Percentiles rank a stretch among this genome's conserved stretches.
Evolutionary conservation across 2,329 filamentous ascomycete species (phyloP).

Genomic region (Pseudogymnoascus sp.): DNA sequence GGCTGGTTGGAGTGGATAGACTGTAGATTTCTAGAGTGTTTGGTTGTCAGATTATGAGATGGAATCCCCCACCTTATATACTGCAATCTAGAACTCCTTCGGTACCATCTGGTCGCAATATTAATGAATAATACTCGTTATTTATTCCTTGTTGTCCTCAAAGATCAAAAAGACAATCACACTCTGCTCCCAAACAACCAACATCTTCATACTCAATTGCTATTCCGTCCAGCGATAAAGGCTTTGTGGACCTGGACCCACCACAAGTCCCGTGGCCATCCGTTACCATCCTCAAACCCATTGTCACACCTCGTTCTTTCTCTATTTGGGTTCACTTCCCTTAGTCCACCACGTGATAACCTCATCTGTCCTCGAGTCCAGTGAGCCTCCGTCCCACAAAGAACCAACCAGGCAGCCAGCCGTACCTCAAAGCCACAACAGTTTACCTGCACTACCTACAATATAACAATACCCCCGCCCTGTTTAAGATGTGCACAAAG

Average conservation of each 20-base stretch:
- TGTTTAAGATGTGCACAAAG: background rate
- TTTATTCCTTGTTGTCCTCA: background rate
- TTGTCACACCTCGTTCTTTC: background rate
- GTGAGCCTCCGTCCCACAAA: background rate
- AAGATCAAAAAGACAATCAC: background rate
- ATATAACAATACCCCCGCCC: background rate
- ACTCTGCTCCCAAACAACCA: background rate
- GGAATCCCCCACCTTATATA: background rate
- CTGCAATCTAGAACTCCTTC: background rate
- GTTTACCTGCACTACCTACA: background rate
- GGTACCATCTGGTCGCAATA: background rate
- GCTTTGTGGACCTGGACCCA: background rate
- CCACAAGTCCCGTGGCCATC: background rate
- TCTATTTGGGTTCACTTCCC: background rate
- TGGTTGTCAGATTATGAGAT: background rate
- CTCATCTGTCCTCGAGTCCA: background rate
- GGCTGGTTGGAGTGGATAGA: background rate
- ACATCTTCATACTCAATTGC: background rate
- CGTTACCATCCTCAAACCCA: background rate
- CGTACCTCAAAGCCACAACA: background rate
- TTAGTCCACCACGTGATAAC: background rate
- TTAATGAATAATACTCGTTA: background rate
- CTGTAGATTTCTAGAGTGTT: background rate
- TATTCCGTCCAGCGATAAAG: background rate
- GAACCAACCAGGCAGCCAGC: background rate